A percentile compares a stretch with the other conserved stretches of the same genome.
phyloP scores from a whole-genome alignment of 163 green algal genomes.

The Volvox carteri region DNA sequence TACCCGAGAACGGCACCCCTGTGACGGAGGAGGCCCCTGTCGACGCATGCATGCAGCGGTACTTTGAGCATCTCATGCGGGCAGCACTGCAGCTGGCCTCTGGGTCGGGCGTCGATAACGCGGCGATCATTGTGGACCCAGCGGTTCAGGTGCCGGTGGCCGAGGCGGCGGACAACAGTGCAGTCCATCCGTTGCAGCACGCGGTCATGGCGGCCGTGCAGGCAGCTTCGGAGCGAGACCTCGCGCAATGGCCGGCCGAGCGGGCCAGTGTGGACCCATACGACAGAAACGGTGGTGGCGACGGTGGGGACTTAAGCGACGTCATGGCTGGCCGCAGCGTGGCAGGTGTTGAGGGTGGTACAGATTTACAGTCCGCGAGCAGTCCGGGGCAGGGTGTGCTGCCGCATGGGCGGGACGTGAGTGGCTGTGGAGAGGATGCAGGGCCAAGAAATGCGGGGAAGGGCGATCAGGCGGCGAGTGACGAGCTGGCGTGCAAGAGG shows the following conservation, averaged over 20 bases:
- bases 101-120: conserved; percentile 64
- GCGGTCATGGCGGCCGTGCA: conserved; percentile 84
- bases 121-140: conserved; percentile 80
- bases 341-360: too few relatives aligned
- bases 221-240: conserved; percentile 76
- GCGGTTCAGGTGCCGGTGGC: conserved; percentile 50
- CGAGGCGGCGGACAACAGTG: conserved; percentile 64
- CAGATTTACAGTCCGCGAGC: too few relatives aligned
- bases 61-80: conserved; percentile 75
- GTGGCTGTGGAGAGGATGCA: not conserved
- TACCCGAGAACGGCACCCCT: conserved; percentile 51
- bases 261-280: not conserved
- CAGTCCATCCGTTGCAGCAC: conserved; percentile 81
- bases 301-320: too few relatives aligned
- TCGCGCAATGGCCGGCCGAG: conserved; percentile 71
- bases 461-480: not conserved
- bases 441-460: not conserved
- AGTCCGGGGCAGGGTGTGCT: not conserved
- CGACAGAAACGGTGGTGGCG: not conserved
- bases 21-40: conserved; percentile 34
- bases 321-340: too few relatives aligned
- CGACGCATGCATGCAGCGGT: conserved; percentile 23
- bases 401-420: not conserved
- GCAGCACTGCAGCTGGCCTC: conserved; percentile 59
- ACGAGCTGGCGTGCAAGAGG: conserved; percentile 34